A percentile compares a stretch with the other conserved stretches of the same genome.
These are phyloP conservation scores for thale cress (Arabidopsis thaliana) DNA, from an alignment of 345 rosid genomes.

Conservation along the genomic window TAIR10.1 NC_003076.8:8367001-8367500, in stretches of 20 bases:
- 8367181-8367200: neutral
- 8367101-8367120: slow-evolving; percentile 70
- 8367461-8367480: neutral
- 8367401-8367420: slow-evolving; percentile 35
- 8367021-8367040: neutral
- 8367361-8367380: slow-evolving; percentile 15
- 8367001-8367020: slow-evolving; percentile 6
- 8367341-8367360: neutral
- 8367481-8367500: neutral
- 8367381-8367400: slow-evolving; percentile 31
- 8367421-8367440: slow-evolving; percentile 29
- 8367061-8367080: slow-evolving; percentile 79
- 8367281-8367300: slow-evolving; percentile 21
- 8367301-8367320: slow-evolving; percentile 10
- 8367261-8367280: slow-evolving; percentile 12
- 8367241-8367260: slow-evolving; percentile 26
- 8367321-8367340: slow-evolving; percentile 13
- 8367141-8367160: slow-evolving; percentile 59
- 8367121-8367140: slow-evolving; percentile 66
- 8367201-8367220: slow-evolving; percentile 25
- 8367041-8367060: slow-evolving; percentile 85
- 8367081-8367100: slow-evolving; percentile 89
- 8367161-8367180: slow-evolving; percentile 56
- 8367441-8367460: neutral
- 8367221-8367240: slow-evolving; percentile 11